Base-by-base conservation (phyloP, 108 stramenopile species). In the Cyclotella baltica region DNA sequence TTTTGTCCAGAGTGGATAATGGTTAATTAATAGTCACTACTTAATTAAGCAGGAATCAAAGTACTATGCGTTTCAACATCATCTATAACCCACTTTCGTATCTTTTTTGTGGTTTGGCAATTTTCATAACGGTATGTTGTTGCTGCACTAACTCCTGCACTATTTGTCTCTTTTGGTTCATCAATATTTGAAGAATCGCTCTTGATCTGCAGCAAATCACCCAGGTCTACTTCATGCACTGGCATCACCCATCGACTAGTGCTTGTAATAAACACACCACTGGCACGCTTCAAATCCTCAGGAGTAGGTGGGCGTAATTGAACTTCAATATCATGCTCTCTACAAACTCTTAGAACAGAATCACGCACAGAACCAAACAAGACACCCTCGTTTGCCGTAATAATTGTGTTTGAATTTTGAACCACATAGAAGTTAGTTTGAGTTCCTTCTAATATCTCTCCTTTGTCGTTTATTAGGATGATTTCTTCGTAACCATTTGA, bases 341-440 rank as follows among this genome's bases (percentile, higher is more conserved):
- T 47, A 55, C 80, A 81, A 11, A 75, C 75, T 5, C 80, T 34
- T 29, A 81, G 38, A 8, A 81, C 80, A 0, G 75, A 81, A 23
- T 81, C 80, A 22, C 80, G 67, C 3, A 81, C 80, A 22, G 80
- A 81, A 23, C 80, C 80, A 48, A 70, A 70, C 0, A 81, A 47
- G 43, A 81, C 56, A 22, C 80, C 80, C 57, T 81, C 80, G 29
- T 81, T 70, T 8, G 80, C 80, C 27, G 80, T 81, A 31, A 81
- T 53, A 3, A 81, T 58, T 1, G 70, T 43, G 37, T n/a, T 31
- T 18, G 23, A n/a, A 34, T 66, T 31, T 16, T 18, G 58, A 4
- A 76, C 80, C 6, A 81, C 75, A 36, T 66, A 81, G 29, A 81
- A 76, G 48, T 81, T 81, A 29, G 80, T 81, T 63, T 81, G 80